Base-by-base conservation (phyloP, 257 asterid species). In the Nicotiana tabacum region DNA sequence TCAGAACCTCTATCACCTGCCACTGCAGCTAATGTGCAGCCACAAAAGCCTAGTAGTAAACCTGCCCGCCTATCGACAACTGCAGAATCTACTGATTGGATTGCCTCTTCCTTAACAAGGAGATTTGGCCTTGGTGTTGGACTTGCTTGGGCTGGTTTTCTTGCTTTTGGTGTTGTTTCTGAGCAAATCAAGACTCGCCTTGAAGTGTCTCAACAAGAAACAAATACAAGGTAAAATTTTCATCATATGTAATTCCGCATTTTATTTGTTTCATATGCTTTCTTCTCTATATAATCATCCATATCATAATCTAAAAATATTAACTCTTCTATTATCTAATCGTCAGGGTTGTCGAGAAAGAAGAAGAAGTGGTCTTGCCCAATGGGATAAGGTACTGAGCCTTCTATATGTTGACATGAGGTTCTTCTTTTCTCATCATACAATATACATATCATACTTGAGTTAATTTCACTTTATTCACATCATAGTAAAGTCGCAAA, bases 71-170 rank as follows among this genome's bases (percentile, higher is more conserved):
- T 13, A 9, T 76, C 83, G 64, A 82, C 88, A 27, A 81, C 55
- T 2, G 93, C 72, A 2, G 99, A 90, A 12, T 90, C 98, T 27
- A 93, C 99, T 4, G 99, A 95, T 60, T 93, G 97, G 97, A 85
- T 93, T 81, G 96, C 97, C 10, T 89, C 97, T 46, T 79, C 85
- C 29, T 86, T 95, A 64, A 95, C 99, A 0, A 88, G 98, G 83
- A 90, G 98, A 77, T 92, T 91, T 78, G 99, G 99, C 21, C 89
- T 95, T 69, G 99, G 99, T 51, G 95, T 95, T 51, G 98, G 99
- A 11, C 93, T 95, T 53, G 95, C 97, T 6, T 95, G 98, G 98
- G 97, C 90, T 9, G 95, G 93, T 61, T 93, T 92, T 84, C 90
- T 93, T 43, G 93, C 97, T 4, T 80, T 86, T 83, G 98, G 98